phyloP scores from a whole-genome alignment of 352 stramenopile genomes.

The Phytophthora tubulina region DNA sequence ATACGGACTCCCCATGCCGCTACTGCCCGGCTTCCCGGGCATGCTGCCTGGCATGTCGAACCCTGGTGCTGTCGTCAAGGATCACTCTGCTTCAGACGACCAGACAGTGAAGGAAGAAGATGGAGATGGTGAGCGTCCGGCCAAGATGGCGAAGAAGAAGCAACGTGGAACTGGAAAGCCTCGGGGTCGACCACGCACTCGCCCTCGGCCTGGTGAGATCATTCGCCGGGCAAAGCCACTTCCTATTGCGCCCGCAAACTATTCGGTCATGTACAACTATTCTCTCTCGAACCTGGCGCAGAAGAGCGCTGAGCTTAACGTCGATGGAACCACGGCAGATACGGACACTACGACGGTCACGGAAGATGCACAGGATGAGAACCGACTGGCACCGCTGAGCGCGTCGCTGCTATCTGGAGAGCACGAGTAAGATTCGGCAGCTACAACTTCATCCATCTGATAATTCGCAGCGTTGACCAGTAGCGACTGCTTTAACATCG shows the following conservation, averaged over 20 bases:
- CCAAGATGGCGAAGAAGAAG: slow-evolving; percentile 82
- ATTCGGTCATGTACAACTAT: slow-evolving; percentile 85
- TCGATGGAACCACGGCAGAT: slow-evolving; percentile 31
- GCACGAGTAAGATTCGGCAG: slow-evolving; percentile 52
- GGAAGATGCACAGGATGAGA: slow-evolving; percentile 51
- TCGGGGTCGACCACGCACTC: slow-evolving; percentile 74
- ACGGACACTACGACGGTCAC: slow-evolving; percentile 18
- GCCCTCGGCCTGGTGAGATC: slow-evolving; percentile 77
- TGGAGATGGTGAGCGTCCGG: slow-evolving; percentile 29
- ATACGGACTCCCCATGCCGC: slow-evolving; percentile 64
- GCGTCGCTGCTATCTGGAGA: slow-evolving; percentile 62
- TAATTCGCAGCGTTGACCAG: slow-evolving; percentile 31
- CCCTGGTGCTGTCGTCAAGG: slow-evolving; percentile 45
- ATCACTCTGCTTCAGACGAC: slow-evolving; percentile 38
- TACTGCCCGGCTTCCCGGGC: slow-evolving; percentile 55
- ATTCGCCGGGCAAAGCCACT: slow-evolving; percentile 77
- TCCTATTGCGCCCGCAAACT: slow-evolving; percentile 78
- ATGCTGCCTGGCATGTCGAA: slow-evolving; percentile 46
- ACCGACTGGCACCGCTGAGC: slow-evolving; percentile 52
- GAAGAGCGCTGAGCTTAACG: slow-evolving; percentile 61
- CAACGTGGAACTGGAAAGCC: slow-evolving; percentile 74
- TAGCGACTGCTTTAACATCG: slow-evolving; percentile 26
- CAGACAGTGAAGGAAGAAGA: slow-evolving; percentile 43
- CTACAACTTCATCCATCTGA: slow-evolving; percentile 33
- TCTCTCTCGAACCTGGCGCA: slow-evolving; percentile 61